A percentile compares a stretch with the other conserved stretches of the same genome.
These are phyloP conservation scores for Malus fusca DNA, from an alignment of 306 rosid genomes.

Conservation along the genomic window DNA sequence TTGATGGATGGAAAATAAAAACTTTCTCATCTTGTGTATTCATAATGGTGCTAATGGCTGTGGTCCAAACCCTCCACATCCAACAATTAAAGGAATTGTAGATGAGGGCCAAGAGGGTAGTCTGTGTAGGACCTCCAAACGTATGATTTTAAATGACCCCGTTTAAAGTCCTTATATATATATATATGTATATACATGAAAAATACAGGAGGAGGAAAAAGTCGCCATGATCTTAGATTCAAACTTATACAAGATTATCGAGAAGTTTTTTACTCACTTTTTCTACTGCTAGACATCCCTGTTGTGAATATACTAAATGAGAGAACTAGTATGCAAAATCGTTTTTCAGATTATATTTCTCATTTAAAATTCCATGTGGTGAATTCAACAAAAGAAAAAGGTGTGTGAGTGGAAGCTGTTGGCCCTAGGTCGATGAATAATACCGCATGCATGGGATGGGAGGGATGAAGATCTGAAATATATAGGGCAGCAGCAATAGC, in stretches of 20 bases:
- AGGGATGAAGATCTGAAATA: conserved; percentile 10
- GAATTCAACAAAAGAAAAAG: conserved; percentile 11
- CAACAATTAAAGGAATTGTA: conserved; percentile 14
- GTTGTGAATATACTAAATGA: no score
- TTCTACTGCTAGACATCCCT: not conserved
- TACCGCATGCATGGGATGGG: conserved; percentile 2
- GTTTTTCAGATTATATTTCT: not conserved
- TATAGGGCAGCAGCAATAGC: not conserved
- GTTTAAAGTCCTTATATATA: not conserved
- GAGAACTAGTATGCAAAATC: not conserved
- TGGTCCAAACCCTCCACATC: conserved; percentile 33
- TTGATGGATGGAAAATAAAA: not conserved
- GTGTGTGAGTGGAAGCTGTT: conserved; percentile 18
- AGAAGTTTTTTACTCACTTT: no score
- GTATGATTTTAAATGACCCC: conserved; percentile 13
- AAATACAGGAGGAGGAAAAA: not conserved
- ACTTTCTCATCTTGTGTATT: not conserved
- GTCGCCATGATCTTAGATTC: no score
- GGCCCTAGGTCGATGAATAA: conserved; percentile 6
- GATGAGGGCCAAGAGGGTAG: conserved; percentile 14
- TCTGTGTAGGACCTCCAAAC: conserved; percentile 26
- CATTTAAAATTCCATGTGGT: not conserved
- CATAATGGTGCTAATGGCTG: conserved; percentile 17
- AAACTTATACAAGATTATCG: no score
- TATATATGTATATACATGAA: not conserved